A percentile compares a stretch with the other conserved stretches of the same genome.
These are phyloP conservation scores for Dryas octopetala DNA, from an alignment of 306 rosid genomes.

Conservation along the genomic window DNA sequence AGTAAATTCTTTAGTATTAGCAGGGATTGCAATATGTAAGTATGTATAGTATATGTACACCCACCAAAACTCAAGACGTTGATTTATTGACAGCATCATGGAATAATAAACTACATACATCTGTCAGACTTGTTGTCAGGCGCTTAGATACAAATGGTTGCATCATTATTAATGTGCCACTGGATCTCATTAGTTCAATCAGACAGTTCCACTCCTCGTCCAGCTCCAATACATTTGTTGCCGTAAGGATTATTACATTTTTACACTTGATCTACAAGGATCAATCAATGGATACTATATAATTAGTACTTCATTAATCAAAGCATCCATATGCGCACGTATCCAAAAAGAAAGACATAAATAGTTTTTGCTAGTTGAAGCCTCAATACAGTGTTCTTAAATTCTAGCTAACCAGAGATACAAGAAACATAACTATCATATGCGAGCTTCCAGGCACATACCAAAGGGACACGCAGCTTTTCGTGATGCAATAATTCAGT, in stretches of 20 bases:
- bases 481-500: constrained; percentile 90
- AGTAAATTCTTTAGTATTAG: background rate
- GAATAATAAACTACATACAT: constrained; percentile 46
- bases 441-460: constrained; percentile 41
- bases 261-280: constrained; percentile 83
- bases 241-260: constrained; percentile 64
- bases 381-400: constrained; percentile 7
- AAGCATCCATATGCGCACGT: constrained; percentile 5
- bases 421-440: constrained; percentile 13
- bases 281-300: constrained; percentile 8
- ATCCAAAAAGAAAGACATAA: constrained; percentile 15
- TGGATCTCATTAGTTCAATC: constrained; percentile 67
- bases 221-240: constrained; percentile 71
- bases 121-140: constrained; percentile 58
- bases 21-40: background rate
- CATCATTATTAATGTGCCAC: constrained; percentile 46
- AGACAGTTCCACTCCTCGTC: constrained; percentile 80
- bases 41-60: background rate
- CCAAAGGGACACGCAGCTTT: constrained; percentile 76
- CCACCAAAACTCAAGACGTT: background rate
- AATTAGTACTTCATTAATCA: background rate
- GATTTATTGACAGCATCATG: background rate
- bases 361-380: constrained; percentile 4
- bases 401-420: constrained; percentile 17
- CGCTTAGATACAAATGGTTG: constrained; percentile 62